These are phyloP conservation scores for Beauveria australis DNA, from an alignment of 2,329 filamentous ascomycete genomes.

Conservation along the genomic window DNA sequence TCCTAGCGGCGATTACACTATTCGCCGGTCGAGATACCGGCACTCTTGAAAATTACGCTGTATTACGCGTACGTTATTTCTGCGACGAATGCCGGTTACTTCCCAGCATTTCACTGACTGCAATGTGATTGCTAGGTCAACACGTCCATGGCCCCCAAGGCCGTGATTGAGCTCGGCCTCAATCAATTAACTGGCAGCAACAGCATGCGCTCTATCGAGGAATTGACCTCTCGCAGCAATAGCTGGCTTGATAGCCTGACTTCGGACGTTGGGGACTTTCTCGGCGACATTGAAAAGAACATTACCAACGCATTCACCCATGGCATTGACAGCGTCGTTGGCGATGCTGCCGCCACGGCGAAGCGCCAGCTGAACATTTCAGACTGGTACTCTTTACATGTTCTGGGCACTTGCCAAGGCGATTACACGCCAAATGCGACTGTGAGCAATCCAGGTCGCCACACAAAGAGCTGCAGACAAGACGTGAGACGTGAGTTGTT, in stretches of 20 bases:
- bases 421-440: constrained; percentile 37
- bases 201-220: neutral
- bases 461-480: constrained; percentile 38
- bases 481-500: constrained; percentile 28
- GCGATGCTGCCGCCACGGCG: constrained; percentile 32
- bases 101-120: neutral
- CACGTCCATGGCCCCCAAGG: neutral
- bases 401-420: constrained; percentile 40
- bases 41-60: constrained; percentile 6
- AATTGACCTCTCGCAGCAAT: neutral
- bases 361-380: constrained; percentile 36
- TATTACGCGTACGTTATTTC: neutral
- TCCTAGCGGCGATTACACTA: neutral
- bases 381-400: constrained; percentile 44
- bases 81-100: neutral
- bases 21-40: neutral
- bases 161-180: neutral
- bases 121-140: neutral
- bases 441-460: constrained; percentile 26
- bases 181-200: neutral
- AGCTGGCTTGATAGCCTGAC: neutral
- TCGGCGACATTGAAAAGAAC: neutral
- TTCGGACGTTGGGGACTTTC: neutral
- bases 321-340: constrained; percentile 31
- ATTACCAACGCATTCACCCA: constrained; percentile 21